Evolutionary conservation across 106 monocot species (phyloP).

Genomic region (Dioscorea alata): DNA sequence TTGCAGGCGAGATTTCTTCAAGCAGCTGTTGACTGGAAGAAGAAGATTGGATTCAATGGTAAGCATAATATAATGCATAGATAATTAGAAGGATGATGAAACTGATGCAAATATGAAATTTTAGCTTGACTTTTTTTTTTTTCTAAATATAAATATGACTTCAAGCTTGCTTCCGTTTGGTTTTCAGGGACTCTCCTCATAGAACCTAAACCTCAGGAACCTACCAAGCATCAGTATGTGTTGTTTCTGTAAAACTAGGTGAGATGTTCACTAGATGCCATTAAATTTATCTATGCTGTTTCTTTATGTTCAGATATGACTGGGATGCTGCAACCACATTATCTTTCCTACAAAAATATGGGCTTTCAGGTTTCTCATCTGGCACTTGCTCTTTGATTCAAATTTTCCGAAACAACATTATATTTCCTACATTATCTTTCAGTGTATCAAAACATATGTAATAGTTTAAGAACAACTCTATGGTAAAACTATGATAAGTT

Average conservation of each 20-base stretch:
- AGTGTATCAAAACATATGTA: too few relatives aligned
- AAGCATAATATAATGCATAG: not conserved
- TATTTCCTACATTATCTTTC: too few relatives aligned
- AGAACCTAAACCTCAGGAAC: slow-evolving; percentile 98
- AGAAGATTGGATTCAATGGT: slow-evolving; percentile 98
- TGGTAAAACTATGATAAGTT: too few relatives aligned
- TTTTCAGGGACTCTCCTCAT: slow-evolving; percentile 77
- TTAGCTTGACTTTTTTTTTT: too few relatives aligned
- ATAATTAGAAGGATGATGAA: too few relatives aligned
- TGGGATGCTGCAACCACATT: slow-evolving; percentile 97
- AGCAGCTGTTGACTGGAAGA: slow-evolving; percentile 87
- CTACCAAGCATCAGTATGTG: slow-evolving; percentile 94
- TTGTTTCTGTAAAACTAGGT: not conserved
- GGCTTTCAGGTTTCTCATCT: slow-evolving; percentile 44
- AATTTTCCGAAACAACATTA: too few relatives aligned
- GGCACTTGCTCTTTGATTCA: not conserved
- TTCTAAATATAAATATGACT: too few relatives aligned
- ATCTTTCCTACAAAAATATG: slow-evolving; percentile 77
- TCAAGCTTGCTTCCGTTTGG: not conserved
- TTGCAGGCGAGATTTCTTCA: slow-evolving; percentile 80
- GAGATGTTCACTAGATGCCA: not conserved
- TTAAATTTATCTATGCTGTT: not conserved
- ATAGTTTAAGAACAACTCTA: too few relatives aligned
- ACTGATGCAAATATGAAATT: too few relatives aligned
- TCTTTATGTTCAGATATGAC: slow-evolving; percentile 63